Percentiles rank a stretch among this genome's conserved stretches.
phyloP scores from a whole-genome alignment of 73 alveolate species.

The Loxodes magnus region DNA sequence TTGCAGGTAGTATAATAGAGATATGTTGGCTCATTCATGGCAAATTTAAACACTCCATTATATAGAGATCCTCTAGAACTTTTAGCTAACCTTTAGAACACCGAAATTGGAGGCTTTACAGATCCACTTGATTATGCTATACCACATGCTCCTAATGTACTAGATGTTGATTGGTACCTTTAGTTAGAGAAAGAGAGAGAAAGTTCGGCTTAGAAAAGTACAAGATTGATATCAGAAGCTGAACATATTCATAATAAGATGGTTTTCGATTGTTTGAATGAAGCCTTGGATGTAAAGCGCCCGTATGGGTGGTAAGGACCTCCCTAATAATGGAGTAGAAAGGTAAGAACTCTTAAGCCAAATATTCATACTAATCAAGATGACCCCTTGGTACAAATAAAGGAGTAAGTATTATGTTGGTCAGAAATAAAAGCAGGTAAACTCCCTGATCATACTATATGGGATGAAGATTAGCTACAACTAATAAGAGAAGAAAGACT shows the following conservation, averaged over 20 bases:
- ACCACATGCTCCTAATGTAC: not conserved
- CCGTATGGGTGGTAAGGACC: slow-evolving; percentile 74
- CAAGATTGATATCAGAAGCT: slow-evolving; percentile 39
- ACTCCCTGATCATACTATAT: too few species aligned
- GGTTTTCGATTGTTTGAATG: slow-evolving; percentile 69
- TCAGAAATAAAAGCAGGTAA: slow-evolving; percentile 25
- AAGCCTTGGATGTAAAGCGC: slow-evolving; percentile 62
- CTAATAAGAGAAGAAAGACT: slow-evolving; percentile 22
- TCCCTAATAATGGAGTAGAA: slow-evolving; percentile 66
- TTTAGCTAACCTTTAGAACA: not conserved
- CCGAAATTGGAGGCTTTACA: not conserved
- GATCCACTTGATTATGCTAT: too few species aligned
- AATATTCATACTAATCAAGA: too few species aligned
- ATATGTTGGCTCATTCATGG: too few species aligned
- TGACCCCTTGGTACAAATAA: slow-evolving; percentile 9
- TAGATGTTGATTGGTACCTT: not conserved
- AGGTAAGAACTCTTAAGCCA: too few species aligned
- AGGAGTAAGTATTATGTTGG: slow-evolving; percentile 25
- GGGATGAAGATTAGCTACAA: too few species aligned
- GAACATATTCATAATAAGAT: slow-evolving; percentile 79
- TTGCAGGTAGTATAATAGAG: too few species aligned
- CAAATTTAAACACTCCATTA: not conserved
- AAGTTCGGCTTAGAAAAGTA: slow-evolving; percentile 21
- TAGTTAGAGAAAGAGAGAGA: slow-evolving; percentile 2
- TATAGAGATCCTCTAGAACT: not conserved